These are phyloP conservation scores for Auriscalpium microsporum DNA, from an alignment of 768 basidiomycete species.

Conservation along the genomic window DNA sequence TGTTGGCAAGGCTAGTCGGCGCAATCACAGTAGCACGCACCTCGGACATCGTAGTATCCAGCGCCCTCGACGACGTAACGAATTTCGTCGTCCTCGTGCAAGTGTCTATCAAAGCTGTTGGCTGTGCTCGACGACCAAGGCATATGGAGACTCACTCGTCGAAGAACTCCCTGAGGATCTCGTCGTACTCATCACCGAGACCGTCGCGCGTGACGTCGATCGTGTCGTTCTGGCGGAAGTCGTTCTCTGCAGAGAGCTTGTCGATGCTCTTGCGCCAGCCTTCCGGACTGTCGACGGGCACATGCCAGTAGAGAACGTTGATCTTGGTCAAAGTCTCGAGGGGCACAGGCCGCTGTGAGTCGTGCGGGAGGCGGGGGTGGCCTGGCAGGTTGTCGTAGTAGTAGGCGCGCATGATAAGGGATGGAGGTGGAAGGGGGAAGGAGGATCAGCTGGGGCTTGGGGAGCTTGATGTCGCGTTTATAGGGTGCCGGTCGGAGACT, in stretches of 20 bases:
- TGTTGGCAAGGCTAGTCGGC: not conserved
- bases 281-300: constrained; percentile 46
- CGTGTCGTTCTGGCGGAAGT: constrained; percentile 76
- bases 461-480: too few relatives aligned
- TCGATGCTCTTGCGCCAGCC: constrained; percentile 47
- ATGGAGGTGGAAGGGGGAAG: not conserved
- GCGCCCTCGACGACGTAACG: constrained; percentile 77
- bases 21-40: constrained; percentile 30
- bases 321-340: constrained; percentile 42
- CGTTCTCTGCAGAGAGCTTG: constrained; percentile 53
- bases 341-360: constrained; percentile 52
- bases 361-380: constrained; percentile 76
- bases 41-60: constrained; percentile 87
- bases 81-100: constrained; percentile 96
- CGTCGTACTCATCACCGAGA: constrained; percentile 75
- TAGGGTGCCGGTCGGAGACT: too few relatives aligned
- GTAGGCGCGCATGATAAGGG: constrained; percentile 54
- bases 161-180: constrained; percentile 75
- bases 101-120: constrained; percentile 41
- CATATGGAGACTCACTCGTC: constrained; percentile 44
- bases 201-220: constrained; percentile 72
- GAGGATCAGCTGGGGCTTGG: too few relatives aligned
- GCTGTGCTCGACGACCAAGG: not conserved
- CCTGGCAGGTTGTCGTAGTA: constrained; percentile 68
- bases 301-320: constrained; percentile 58